These are phyloP conservation scores for Psidium guajava DNA, from an alignment of 345 rosid genomes.

Conservation along the genomic window DNA sequence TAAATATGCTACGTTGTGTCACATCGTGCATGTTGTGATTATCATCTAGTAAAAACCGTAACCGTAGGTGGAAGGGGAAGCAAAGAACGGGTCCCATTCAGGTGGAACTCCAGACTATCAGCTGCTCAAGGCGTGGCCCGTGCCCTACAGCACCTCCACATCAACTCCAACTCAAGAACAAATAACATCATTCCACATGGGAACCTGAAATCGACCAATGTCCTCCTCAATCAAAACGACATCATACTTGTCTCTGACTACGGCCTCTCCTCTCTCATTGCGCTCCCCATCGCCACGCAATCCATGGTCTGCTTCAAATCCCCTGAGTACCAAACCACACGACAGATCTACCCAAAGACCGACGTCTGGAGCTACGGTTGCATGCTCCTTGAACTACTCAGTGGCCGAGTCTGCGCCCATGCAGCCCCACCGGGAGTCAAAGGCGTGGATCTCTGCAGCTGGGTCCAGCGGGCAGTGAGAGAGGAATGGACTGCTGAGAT, in stretches of 20 bases:
- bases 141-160: slow-evolving; percentile 46
- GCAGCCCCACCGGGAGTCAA: slow-evolving; percentile 34
- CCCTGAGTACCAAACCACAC: slow-evolving; percentile 28
- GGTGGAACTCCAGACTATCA: slow-evolving; percentile 35
- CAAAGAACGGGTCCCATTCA: slow-evolving; percentile 23
- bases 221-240: slow-evolving; percentile 32
- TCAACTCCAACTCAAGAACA: not conserved
- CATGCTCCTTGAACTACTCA: slow-evolving; percentile 38
- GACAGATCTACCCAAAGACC: slow-evolving; percentile 23
- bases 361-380: slow-evolving; percentile 52
- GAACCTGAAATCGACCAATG: slow-evolving; percentile 45
- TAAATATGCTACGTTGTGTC: not conserved
- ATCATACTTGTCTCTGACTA: slow-evolving; percentile 34
- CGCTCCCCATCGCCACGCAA: slow-evolving; percentile 28
- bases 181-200: slow-evolving; percentile 29
- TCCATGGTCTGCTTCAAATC: slow-evolving; percentile 30
- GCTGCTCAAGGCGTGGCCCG: slow-evolving; percentile 33
- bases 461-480: slow-evolving; percentile 50
- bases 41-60: not conserved
- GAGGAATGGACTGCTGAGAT: slow-evolving; percentile 66
- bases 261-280: slow-evolving; percentile 26
- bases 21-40: not conserved
- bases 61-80: slow-evolving; percentile 26
- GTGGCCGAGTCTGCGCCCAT: slow-evolving; percentile 18
- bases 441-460: slow-evolving; percentile 22